Percentiles rank a stretch among this genome's conserved stretches.
Evolutionary conservation across 2,329 filamentous ascomycete species (phyloP).

Genomic region (Colletotrichum shisoi): DNA sequence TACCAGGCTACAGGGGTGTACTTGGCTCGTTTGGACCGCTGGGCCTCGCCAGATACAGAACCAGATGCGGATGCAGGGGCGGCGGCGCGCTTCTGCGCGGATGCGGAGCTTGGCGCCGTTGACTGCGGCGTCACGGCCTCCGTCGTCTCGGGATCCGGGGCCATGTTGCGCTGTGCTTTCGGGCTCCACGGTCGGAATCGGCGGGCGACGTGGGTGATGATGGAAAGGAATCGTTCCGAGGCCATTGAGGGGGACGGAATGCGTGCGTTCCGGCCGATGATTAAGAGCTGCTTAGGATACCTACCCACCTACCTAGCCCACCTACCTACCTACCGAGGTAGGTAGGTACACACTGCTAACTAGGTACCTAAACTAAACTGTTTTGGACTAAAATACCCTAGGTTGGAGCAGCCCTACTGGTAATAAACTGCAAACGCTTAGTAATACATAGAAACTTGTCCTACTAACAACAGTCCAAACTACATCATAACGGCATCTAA

Average conservation of each 20-base stretch:
- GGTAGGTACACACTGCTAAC: too few species aligned
- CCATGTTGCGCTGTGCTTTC: conserved; percentile 4
- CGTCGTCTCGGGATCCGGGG: conserved; percentile 11
- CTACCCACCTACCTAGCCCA: too few species aligned
- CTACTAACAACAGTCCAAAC: too few species aligned
- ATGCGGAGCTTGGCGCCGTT: conserved; percentile 25
- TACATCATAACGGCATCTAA: too few species aligned
- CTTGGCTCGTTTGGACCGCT: conserved; percentile 47
- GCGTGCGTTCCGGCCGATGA: conserved; percentile 12
- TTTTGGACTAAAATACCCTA: too few species aligned
- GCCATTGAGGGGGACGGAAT: neutral
- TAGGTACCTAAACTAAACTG: too few species aligned
- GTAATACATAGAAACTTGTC: too few species aligned
- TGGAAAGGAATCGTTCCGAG: conserved; percentile 23
- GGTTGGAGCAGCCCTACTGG: too few species aligned
- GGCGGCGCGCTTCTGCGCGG: conserved; percentile 32
- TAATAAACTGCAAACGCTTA: too few species aligned
- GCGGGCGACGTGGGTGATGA: neutral
- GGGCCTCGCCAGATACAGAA: conserved; percentile 19
- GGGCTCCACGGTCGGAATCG: conserved; percentile 24
- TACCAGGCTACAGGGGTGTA: conserved; percentile 52
- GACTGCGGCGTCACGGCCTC: conserved; percentile 24
- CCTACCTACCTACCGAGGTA: neutral
- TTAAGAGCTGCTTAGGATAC: neutral
- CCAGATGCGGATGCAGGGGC: neutral